Evolutionary conservation across 2,329 filamentous ascomycete genomes (phyloP).

Genomic region (Alternaria burnsii): DNA sequence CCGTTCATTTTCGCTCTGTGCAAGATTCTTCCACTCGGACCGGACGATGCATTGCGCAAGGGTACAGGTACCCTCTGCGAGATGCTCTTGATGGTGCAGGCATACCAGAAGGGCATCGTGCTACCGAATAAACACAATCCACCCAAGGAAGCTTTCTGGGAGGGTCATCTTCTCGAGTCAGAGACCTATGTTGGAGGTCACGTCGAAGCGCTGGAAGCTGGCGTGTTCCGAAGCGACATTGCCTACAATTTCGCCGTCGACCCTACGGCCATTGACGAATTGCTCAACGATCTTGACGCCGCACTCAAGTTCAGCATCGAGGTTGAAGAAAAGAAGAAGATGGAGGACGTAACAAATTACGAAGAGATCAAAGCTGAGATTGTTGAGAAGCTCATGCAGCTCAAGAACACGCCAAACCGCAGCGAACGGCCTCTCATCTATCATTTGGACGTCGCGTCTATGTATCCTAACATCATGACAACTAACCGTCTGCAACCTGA

Average conservation of each 20-base stretch:
- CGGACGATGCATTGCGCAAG: slow-evolving; percentile 92
- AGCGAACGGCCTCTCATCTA: slow-evolving; percentile 91
- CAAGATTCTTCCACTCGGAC: slow-evolving; percentile 91
- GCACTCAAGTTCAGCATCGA: slow-evolving; percentile 81
- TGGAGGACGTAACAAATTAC: slow-evolving; percentile 62
- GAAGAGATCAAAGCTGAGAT: slow-evolving; percentile 81
- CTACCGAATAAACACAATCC: slow-evolving; percentile 95
- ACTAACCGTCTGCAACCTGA: slow-evolving; percentile 97
- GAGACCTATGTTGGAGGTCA: slow-evolving; percentile 98
- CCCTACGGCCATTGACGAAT: slow-evolving; percentile 84
- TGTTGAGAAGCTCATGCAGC: slow-evolving; percentile 69
- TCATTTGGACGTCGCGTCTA: slow-evolving; percentile 97
- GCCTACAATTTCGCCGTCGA: slow-evolving; percentile 95
- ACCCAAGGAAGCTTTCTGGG: slow-evolving; percentile 92
- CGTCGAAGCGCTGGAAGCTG: slow-evolving; percentile 98
- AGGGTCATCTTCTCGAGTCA: slow-evolving; percentile 93
- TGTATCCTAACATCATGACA: slow-evolving; percentile 99
- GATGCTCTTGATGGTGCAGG: slow-evolving; percentile 99
- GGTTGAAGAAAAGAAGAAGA: slow-evolving; percentile 62
- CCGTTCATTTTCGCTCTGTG: slow-evolving; percentile 99
- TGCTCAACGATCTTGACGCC: slow-evolving; percentile 84
- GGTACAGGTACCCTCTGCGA: slow-evolving; percentile 98
- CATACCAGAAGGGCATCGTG: slow-evolving; percentile 89
- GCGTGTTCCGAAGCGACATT: slow-evolving; percentile 95
- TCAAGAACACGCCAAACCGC: slow-evolving; percentile 85